Base-by-base conservation (phyloP, 148 eudicot species). In the Chenopodium formosanum region DNA sequence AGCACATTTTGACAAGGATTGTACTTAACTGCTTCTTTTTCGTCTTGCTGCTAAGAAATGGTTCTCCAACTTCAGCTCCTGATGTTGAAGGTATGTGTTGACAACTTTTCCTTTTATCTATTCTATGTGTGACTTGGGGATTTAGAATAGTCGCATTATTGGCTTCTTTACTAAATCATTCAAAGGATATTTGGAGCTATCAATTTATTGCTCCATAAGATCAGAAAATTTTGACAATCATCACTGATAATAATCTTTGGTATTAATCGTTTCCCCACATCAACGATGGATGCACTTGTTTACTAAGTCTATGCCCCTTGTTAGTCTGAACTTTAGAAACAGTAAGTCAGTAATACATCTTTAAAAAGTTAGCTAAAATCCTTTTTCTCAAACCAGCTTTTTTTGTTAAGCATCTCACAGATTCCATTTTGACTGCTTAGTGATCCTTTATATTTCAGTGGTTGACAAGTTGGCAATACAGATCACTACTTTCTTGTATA, bases 31-130 rank as follows among this genome's bases (percentile, higher is more conserved):
- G 87, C 64, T 47, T 89, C 75, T 78, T 86, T 52, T 88, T 91
- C 76, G 78, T 88, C 60, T 68, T 88, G 53, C 78, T 89, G 52
- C 79, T 88, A 66, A 83, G 68, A 78, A 80, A 64, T 67, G 85
- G 87, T 71, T 81, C 78, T 78, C 89, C 95, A 27, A 85, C 87
- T 68, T 82, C 83, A 29, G 78, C 85, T 68, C 94, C 92, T 72
- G 92, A 90, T 85, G 82, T 90, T 67, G 98, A 94, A 90, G 95
- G 98, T 94, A 87, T 62, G 31, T 69, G 44, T 25, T 25, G 23
- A 44, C 56, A 79, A 19, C 23, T 9, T 71, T 67, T n/a, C 74
- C 70, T 66, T 69, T 20, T n/a, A 31, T 69, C 82, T 37, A 34
- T 77, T 27, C 22, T 63, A 20, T 11, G 47, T 11, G 47, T 5